Evolutionary conservation across 2,329 filamentous ascomycete species (phyloP).

Genomic region (Alternaria hordeiaustralica): DNA sequence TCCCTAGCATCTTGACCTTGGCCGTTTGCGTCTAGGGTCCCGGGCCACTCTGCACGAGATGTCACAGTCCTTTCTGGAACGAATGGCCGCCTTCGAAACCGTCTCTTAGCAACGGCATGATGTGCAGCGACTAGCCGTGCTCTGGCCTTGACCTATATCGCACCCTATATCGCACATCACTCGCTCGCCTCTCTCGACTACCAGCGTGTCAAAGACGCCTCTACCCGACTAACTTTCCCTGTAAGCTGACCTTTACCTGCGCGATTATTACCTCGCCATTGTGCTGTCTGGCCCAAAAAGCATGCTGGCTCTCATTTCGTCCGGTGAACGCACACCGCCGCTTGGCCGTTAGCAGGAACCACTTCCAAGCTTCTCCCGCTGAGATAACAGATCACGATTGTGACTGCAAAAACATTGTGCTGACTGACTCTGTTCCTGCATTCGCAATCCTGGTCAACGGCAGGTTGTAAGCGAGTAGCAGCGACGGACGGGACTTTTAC

Average conservation of each 20-base stretch:
- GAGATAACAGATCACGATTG: neutral
- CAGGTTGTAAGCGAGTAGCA: constrained; percentile 2
- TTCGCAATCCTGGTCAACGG: neutral
- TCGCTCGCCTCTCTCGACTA: neutral
- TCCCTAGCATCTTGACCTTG: constrained; percentile 12
- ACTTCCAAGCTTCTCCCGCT: neutral
- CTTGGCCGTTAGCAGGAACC: neutral
- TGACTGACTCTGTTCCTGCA: constrained; percentile 8
- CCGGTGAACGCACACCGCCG: constrained; percentile 9
- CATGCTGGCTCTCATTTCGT: neutral
- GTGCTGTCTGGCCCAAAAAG: neutral
- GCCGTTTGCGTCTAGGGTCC: constrained; percentile 18
- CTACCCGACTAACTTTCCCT: neutral
- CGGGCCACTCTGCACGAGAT: constrained; percentile 17
- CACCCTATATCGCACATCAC: neutral
- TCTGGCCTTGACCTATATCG: neutral
- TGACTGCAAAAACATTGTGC: neutral
- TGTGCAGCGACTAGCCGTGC: constrained; percentile 9
- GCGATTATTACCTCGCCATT: neutral
- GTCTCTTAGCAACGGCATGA: constrained; percentile 1
- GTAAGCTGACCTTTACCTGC: neutral
- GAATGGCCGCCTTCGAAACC: constrained; percentile 7
- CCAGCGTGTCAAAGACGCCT: neutral
- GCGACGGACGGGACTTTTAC: neutral
- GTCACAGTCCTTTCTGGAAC: constrained; percentile 17